Evolutionary conservation across 257 asterid species (phyloP).

Genomic region (Solanum pinnatisectum): DNA sequence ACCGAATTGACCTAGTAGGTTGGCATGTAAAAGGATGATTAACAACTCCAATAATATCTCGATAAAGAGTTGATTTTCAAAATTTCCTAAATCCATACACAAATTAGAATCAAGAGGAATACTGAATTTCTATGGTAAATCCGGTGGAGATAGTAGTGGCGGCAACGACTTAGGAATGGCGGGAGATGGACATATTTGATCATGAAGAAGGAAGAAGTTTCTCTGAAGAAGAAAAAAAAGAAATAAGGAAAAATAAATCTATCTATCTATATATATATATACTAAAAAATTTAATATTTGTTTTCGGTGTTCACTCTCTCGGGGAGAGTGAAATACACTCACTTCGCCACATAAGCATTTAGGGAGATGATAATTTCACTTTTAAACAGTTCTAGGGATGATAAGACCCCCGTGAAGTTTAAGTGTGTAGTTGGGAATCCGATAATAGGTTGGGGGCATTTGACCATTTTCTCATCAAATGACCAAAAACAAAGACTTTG

Average conservation of each 20-base stretch:
- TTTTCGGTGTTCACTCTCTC: no score
- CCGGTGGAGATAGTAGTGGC: neutral
- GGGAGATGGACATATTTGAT: neutral
- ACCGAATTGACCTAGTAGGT: no score
- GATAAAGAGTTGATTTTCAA: no score
- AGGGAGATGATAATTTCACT: neutral
- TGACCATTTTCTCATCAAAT: neutral
- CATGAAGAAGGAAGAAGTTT: neutral
- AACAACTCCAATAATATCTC: no score
- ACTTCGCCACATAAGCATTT: neutral
- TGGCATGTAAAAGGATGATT: no score
- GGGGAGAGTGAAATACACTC: neutral
- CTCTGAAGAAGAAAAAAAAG: neutral
- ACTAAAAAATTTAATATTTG: no score
- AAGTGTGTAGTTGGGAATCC: neutral
- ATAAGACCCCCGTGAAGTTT: neutral
- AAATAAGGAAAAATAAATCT: no score
- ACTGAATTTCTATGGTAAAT: neutral
- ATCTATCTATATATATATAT: no score
- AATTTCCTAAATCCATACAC: no score
- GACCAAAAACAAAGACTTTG: neutral
- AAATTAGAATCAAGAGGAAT: no score
- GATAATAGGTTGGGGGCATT: neutral
- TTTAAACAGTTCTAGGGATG: neutral
- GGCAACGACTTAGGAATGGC: neutral